These are phyloP conservation scores for Cercospora zeina DNA, from an alignment of 2,329 filamentous ascomycete genomes.

Conservation along the genomic window DNA sequence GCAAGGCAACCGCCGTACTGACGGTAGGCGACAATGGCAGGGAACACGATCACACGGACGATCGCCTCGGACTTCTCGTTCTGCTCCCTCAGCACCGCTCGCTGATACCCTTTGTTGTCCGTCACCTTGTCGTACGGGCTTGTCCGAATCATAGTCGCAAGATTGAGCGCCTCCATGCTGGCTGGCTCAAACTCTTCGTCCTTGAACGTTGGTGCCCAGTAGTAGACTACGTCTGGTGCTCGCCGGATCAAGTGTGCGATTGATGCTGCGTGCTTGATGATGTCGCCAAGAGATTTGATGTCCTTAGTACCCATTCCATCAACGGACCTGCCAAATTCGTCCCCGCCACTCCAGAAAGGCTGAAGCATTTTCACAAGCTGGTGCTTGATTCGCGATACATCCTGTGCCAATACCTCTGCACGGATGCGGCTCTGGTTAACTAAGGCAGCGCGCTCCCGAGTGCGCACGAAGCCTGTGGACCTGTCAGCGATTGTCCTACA, in stretches of 20 bases:
- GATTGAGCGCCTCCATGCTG: constrained; percentile 36
- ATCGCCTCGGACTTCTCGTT: constrained; percentile 33
- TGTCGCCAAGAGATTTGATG: constrained; percentile 6
- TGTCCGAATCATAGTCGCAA: constrained; percentile 29
- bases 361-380: constrained; percentile 27
- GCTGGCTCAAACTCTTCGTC: constrained; percentile 37
- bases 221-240: constrained; percentile 33
- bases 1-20: constrained; percentile 34
- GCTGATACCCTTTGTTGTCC: constrained; percentile 20
- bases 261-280: constrained; percentile 29
- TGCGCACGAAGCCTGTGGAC: constrained; percentile 35
- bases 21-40: constrained; percentile 35
- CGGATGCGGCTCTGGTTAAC: constrained; percentile 12
- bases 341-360: constrained; percentile 20
- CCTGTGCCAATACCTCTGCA: not conserved
- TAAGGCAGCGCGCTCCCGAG: constrained; percentile 26
- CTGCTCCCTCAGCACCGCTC: constrained; percentile 25
- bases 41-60: constrained; percentile 36
- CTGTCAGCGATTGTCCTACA: constrained; percentile 13
- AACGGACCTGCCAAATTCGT: not conserved
- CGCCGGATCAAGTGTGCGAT: constrained; percentile 31
- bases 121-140: constrained; percentile 32
- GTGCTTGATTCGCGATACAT: not conserved
- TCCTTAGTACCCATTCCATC: not conserved
- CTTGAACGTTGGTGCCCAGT: constrained; percentile 39